Evolutionary conservation across 78 protist species (phyloP).

Genomic region (Protostelium mycophagum): DNA sequence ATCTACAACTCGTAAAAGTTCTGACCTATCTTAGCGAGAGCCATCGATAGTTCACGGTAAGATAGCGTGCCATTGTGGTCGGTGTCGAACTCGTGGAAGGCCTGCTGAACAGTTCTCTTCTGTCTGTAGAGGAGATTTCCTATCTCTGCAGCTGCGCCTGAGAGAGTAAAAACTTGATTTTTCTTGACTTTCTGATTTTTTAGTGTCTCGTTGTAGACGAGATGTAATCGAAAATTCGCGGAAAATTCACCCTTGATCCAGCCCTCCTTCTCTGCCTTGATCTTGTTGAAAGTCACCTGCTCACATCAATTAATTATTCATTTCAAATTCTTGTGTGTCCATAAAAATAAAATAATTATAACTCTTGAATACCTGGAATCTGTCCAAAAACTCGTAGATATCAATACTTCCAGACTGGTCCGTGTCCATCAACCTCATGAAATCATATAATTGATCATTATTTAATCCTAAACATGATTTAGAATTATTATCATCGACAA

Average conservation of each 20-base stretch:
- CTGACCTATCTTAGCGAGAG: neutral
- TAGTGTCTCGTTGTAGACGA: too few relatives aligned
- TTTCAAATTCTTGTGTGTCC: too few relatives aligned
- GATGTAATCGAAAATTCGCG: too few relatives aligned
- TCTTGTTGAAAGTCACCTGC: neutral
- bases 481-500: too few relatives aligned
- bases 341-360: too few relatives aligned
- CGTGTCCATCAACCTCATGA: neutral
- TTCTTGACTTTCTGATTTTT: too few relatives aligned
- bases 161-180: too few relatives aligned
- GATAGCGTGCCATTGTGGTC: neutral
- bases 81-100: conserved; percentile 1
- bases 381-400: neutral
- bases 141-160: neutral
- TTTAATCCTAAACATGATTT: neutral
- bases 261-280: neutral
- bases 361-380: neutral
- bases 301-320: too few relatives aligned
- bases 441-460: neutral
- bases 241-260: too few relatives aligned
- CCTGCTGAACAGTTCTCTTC: neutral
- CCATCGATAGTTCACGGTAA: neutral
- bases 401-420: neutral
- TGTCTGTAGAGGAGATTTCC: neutral
- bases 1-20: too few relatives aligned